Conservation (phyloP, 441 rosid species). For the Macaranga tanarius region DNA sequence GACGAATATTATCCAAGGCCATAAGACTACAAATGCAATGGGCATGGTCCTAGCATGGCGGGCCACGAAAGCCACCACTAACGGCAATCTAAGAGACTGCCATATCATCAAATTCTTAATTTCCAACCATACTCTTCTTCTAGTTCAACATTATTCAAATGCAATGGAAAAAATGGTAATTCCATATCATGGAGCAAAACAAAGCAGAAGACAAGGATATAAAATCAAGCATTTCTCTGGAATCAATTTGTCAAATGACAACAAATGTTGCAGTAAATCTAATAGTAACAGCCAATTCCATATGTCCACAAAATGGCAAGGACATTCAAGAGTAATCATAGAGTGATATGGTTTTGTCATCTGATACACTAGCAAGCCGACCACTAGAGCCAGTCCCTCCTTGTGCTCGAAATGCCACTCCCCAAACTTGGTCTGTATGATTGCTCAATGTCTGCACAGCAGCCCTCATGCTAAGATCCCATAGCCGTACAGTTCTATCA, state of each 20-base stretch:
- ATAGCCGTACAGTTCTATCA: conserved; percentile 80
- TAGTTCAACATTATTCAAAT: background rate
- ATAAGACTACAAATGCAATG: background rate
- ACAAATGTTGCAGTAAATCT: background rate
- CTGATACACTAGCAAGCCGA: conserved; percentile 86
- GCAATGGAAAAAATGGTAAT: background rate
- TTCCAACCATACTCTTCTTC: no score
- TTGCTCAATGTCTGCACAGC: conserved; percentile 89
- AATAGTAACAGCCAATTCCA: background rate
- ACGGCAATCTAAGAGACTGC: no score
- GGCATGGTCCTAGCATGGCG: background rate
- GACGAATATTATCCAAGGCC: no score
- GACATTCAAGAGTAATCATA: conserved; percentile 69
- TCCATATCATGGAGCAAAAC: background rate
- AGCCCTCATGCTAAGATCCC: conserved; percentile 90
- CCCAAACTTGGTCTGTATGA: conserved; percentile 89
- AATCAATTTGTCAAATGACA: conserved; percentile 16
- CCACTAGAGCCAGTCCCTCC: conserved; percentile 58
- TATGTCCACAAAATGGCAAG: background rate
- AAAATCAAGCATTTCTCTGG: background rate
- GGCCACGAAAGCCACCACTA: background rate
- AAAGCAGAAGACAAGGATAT: background rate
- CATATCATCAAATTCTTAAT: no score
- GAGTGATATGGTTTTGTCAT: conserved; percentile 90
- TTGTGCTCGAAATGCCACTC: conserved; percentile 66